Conservation (phyloP, 2,329 filamentous ascomycete species). For the Aspergillus brasiliensis region DNA sequence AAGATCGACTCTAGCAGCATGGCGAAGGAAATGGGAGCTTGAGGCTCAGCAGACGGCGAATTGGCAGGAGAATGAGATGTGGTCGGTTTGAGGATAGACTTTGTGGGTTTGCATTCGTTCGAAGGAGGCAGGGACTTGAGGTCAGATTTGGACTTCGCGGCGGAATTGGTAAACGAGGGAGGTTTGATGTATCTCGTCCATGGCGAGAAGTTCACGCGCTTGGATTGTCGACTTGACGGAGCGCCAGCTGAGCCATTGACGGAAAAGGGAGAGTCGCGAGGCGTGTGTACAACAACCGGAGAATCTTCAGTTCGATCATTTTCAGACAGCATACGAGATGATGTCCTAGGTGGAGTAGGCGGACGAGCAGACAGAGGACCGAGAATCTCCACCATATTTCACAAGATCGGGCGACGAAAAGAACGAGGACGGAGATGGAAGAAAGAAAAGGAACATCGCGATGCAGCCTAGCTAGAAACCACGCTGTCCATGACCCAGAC, state of each 20-base stretch:
- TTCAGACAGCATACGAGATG: constrained; percentile 32
- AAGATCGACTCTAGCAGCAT: constrained; percentile 84
- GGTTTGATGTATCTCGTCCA: constrained; percentile 58
- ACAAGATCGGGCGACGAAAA: constrained; percentile 20
- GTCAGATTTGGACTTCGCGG: constrained; percentile 41
- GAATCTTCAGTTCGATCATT: constrained; percentile 44
- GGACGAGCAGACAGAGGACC: constrained; percentile 54
- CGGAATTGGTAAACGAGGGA: constrained; percentile 36
- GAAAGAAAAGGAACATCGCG: constrained; percentile 33
- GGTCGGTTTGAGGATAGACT: constrained; percentile 78
- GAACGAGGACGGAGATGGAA: constrained; percentile 17
- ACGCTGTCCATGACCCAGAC: constrained; percentile 22
- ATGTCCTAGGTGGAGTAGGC: constrained; percentile 57
- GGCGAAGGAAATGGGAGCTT: constrained; percentile 62
- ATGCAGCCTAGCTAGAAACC: constrained; percentile 18
- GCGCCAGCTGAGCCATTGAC: constrained; percentile 38
- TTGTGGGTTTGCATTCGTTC: constrained; percentile 59
- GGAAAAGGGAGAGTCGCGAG: constrained; percentile 49
- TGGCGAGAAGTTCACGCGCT: constrained; percentile 66
- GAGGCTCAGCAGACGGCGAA: constrained; percentile 48
- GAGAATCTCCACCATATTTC: constrained; percentile 49
- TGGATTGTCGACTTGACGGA: constrained; percentile 45
- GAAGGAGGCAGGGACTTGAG: constrained; percentile 51
- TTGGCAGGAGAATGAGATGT: constrained; percentile 44
- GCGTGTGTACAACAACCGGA: constrained; percentile 35